Evolutionary conservation across 202 grass and related monocot species (phyloP).

Genomic region (Saccharum hybrid): DNA sequence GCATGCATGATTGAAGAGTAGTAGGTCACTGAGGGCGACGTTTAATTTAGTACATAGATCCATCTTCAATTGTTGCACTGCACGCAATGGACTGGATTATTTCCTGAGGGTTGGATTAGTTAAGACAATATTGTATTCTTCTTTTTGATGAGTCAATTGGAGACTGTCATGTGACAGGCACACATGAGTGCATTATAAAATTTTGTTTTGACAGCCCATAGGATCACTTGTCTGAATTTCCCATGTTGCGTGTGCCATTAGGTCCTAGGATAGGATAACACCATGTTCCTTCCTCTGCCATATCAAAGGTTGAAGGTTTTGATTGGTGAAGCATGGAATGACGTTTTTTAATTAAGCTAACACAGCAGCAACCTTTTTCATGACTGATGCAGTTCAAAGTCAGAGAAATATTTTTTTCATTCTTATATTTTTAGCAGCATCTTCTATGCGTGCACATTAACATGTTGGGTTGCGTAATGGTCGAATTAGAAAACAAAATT

Average conservation of each 20-base stretch:
- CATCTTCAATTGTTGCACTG: neutral
- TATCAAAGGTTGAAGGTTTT: neutral
- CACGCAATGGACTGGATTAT: slow-evolving; percentile 12
- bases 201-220: slow-evolving; percentile 32
- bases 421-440: neutral
- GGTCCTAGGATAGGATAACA: neutral
- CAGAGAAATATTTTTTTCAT: neutral
- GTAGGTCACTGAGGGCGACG: neutral
- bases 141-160: neutral
- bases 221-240: slow-evolving; percentile 27
- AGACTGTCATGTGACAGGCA: slow-evolving; percentile 14
- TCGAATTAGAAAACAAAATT: neutral
- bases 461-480: neutral
- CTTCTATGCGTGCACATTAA: neutral
- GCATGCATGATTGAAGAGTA: neutral
- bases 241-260: neutral
- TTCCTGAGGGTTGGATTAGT: neutral
- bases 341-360: neutral
- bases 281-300: slow-evolving; percentile 4
- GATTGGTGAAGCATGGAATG: neutral
- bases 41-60: slow-evolving; percentile 14
- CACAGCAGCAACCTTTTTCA: neutral
- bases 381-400: neutral
- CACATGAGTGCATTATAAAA: slow-evolving; percentile 34
- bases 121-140: neutral